phyloP scores from a whole-genome alignment of 257 asterid genomes.

The Voacanga thouarsii region DNA sequence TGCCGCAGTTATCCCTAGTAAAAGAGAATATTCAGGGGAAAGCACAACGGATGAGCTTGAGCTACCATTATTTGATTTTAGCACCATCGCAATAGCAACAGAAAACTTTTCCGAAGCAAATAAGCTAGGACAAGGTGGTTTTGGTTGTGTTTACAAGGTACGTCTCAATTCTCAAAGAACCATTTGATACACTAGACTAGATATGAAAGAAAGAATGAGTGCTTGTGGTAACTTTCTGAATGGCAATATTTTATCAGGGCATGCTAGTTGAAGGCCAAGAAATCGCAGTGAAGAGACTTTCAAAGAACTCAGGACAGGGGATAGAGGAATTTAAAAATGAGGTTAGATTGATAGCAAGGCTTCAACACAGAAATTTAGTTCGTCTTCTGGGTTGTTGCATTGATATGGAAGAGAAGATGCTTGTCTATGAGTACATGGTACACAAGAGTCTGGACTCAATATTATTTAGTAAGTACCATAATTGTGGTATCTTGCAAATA shows the following conservation, averaged over 20 bases:
- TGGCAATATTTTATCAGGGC: conserved; percentile 26
- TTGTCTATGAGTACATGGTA: conserved; percentile 43
- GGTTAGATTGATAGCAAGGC: conserved; percentile 37
- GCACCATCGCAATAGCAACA: conserved; percentile 51
- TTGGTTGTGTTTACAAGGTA: conserved; percentile 84
- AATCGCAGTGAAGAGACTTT: conserved; percentile 51
- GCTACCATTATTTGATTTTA: conserved; percentile 58
- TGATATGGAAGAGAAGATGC: conserved; percentile 38
- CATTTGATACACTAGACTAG: background rate
- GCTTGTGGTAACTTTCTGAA: background rate
- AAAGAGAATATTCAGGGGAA: conserved; percentile 52
- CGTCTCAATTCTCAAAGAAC: background rate
- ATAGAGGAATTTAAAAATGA: conserved; percentile 43
- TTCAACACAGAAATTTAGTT: conserved; percentile 47
- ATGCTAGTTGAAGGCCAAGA: conserved; percentile 35
- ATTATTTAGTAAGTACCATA: conserved; percentile 33
- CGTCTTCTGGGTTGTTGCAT: conserved; percentile 41
- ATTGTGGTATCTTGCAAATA: background rate
- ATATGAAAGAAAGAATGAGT: background rate
- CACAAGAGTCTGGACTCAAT: conserved; percentile 41
- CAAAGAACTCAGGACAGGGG: conserved; percentile 48
- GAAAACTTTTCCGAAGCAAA: conserved; percentile 51
- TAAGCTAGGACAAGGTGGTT: conserved; percentile 87
- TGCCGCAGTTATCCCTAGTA: conserved; percentile 43
- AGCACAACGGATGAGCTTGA: conserved; percentile 58